phyloP scores from a whole-genome alignment of 2,329 filamentous ascomycete species.

The Pyrenochaeta sp. region DNA sequence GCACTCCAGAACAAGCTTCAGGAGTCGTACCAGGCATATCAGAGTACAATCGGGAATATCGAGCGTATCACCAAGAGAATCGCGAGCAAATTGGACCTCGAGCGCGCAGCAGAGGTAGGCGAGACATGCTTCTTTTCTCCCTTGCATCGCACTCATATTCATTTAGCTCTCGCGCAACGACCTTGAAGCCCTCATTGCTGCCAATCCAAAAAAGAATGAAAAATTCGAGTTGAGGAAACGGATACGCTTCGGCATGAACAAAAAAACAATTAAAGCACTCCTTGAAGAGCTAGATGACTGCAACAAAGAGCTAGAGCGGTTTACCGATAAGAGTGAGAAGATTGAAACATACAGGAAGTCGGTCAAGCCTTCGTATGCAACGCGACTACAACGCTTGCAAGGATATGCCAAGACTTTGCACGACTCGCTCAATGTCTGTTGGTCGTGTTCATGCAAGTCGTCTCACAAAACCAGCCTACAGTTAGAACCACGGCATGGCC shows the following conservation, averaged over 20 bases:
- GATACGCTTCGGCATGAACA: constrained; percentile 48
- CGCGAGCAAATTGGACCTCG: constrained; percentile 47
- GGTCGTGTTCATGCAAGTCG: constrained; percentile 46
- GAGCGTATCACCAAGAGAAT: constrained; percentile 47
- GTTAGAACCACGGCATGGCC: constrained; percentile 38
- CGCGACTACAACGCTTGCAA: constrained; percentile 45
- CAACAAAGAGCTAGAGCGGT: constrained; percentile 50
- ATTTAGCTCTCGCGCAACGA: constrained; percentile 44
- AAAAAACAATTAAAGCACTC: constrained; percentile 46
- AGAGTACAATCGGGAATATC: constrained; percentile 47
- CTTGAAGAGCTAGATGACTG: constrained; percentile 49
- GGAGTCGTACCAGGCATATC: constrained; percentile 47
- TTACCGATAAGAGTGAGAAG: constrained; percentile 49
- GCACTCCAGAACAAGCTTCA: constrained; percentile 29
- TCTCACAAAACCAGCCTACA: constrained; percentile 46
- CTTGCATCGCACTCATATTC: constrained; percentile 26
- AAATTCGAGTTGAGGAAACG: constrained; percentile 49
- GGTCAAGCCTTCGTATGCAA: constrained; percentile 46
- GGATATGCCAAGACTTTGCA: constrained; percentile 45
- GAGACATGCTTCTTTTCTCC: not conserved
- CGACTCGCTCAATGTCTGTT: constrained; percentile 36
- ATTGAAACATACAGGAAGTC: constrained; percentile 46
- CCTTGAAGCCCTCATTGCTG: constrained; percentile 45
- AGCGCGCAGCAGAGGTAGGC: constrained; percentile 43
- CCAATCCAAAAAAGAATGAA: constrained; percentile 44